Evolutionary conservation across 371 early-diverging fungal species (phyloP).

Genomic region (Mortierella sp.): DNA sequence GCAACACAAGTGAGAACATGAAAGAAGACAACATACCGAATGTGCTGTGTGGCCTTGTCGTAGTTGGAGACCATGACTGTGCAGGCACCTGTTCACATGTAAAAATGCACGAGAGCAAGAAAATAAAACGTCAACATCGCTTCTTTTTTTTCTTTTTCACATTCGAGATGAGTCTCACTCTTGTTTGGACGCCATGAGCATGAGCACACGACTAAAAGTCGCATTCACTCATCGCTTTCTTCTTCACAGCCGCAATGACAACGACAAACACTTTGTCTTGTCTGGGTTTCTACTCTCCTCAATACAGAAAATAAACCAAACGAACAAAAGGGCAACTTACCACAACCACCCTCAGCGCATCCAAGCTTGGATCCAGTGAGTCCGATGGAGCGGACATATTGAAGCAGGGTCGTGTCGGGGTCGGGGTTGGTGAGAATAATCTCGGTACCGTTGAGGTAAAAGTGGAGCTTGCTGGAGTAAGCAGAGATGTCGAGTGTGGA

Average conservation of each 20-base stretch:
- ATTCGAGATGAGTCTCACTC: neutral
- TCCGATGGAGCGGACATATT: slow-evolving; percentile 76
- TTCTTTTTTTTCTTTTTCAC: neutral
- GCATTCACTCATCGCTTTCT: neutral
- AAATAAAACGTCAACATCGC: neutral
- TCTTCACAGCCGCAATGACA: neutral
- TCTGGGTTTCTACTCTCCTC: too few relatives aligned
- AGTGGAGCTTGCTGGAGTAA: slow-evolving; percentile 61
- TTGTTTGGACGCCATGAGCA: neutral
- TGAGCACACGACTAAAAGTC: neutral
- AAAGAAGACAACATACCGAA: slow-evolving; percentile 36
- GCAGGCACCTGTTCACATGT: slow-evolving; percentile 69
- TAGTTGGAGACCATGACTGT: slow-evolving; percentile 81
- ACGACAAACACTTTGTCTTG: neutral
- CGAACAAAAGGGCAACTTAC: slow-evolving; percentile 31
- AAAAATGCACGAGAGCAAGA: neutral
- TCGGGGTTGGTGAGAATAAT: slow-evolving; percentile 66
- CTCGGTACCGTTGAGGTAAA: slow-evolving; percentile 70
- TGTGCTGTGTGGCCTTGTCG: slow-evolving; percentile 57
- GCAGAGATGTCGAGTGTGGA: slow-evolving; percentile 35
- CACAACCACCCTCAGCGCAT: slow-evolving; percentile 82
- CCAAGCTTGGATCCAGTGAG: slow-evolving; percentile 88
- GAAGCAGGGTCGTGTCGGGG: slow-evolving; percentile 73
- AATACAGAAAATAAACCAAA: neutral
- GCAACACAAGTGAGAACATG: neutral